Conservation (phyloP, 495 filamentous ascomycete genomes). For the Xylaria sp. region DNA sequence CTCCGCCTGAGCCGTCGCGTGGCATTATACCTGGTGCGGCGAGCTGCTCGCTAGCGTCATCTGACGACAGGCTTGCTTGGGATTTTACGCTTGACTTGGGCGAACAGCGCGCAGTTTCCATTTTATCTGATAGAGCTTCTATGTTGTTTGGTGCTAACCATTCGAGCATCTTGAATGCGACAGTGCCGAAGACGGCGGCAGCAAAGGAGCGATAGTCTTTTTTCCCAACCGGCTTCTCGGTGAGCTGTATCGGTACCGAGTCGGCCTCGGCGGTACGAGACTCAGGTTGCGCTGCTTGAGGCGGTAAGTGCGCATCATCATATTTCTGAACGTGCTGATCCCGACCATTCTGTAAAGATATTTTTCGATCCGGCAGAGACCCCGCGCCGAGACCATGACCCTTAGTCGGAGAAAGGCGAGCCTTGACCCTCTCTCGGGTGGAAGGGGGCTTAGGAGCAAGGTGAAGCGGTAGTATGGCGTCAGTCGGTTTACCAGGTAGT, state of each 20-base stretch:
- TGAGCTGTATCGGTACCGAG: constrained; percentile 35
- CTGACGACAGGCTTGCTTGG: constrained; percentile 17
- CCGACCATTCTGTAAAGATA: background rate
- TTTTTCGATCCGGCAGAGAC: background rate
- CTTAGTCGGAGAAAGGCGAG: constrained; percentile 20
- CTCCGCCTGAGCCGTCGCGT: constrained; percentile 1
- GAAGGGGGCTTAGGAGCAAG: constrained; percentile 43
- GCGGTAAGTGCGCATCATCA: constrained; percentile 25
- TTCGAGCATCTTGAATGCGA: constrained; percentile 79
- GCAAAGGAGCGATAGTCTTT: constrained; percentile 87
- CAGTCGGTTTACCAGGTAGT: constrained; percentile 46
- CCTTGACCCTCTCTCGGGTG: constrained; percentile 28
- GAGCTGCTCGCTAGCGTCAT: constrained; percentile 17
- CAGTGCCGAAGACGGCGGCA: constrained; percentile 80
- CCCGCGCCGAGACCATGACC: background rate
- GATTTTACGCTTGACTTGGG: constrained; percentile 20
- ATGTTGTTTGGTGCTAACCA: constrained; percentile 69
- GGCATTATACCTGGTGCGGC: constrained; percentile 2
- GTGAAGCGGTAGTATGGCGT: constrained; percentile 46
- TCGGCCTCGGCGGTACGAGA: constrained; percentile 5
- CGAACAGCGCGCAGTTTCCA: constrained; percentile 23
- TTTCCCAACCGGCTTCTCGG: constrained; percentile 63
- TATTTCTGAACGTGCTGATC: constrained; percentile 23
- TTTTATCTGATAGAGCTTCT: constrained; percentile 48
- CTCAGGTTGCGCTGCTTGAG: constrained; percentile 28